A percentile compares a stretch with the other conserved stretches of the same genome.
phyloP scores from a whole-genome alignment of 768 basidiomycete genomes.

The Coprinopsis sp. region DNA sequence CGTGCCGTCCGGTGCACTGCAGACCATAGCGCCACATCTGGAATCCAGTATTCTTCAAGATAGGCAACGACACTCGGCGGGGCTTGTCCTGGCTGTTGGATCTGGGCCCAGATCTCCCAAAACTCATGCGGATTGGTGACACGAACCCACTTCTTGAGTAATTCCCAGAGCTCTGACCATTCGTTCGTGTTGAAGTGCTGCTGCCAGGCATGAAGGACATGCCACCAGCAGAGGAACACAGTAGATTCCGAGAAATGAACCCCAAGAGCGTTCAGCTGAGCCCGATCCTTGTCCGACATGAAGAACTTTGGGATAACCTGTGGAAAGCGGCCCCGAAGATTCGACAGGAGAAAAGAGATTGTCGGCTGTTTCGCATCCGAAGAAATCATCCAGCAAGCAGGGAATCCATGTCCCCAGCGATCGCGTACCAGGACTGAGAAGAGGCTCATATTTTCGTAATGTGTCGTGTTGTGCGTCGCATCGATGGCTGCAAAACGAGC shows the following conservation, averaged over 20 bases:
- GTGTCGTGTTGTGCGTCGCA: conserved; percentile 13
- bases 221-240: neutral
- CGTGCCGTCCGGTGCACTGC: neutral
- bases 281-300: conserved; percentile 4
- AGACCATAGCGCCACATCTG: neutral
- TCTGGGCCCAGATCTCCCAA: neutral
- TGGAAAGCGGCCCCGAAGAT: neutral
- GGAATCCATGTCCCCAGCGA: conserved; percentile 15
- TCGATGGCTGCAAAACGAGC: conserved; percentile 5
- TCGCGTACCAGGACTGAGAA: conserved; percentile 8
- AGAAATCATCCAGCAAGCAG: conserved; percentile 15
- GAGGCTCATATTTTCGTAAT: conserved; percentile 11
- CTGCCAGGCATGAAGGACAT: conserved; percentile 1
- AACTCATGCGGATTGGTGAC: neutral
- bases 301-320: neutral
- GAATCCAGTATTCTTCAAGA: neutral
- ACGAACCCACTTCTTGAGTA: neutral
- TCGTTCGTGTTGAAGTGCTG: neutral
- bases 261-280: neutral
- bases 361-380: conserved; percentile 16
- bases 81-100: neutral
- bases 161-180: neutral
- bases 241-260: neutral
- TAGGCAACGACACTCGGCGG: neutral
- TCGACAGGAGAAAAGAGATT: conserved; percentile 13